phyloP scores from a whole-genome alignment of 2,329 filamentous ascomycete genomes.

The Onygena corvina region DNA sequence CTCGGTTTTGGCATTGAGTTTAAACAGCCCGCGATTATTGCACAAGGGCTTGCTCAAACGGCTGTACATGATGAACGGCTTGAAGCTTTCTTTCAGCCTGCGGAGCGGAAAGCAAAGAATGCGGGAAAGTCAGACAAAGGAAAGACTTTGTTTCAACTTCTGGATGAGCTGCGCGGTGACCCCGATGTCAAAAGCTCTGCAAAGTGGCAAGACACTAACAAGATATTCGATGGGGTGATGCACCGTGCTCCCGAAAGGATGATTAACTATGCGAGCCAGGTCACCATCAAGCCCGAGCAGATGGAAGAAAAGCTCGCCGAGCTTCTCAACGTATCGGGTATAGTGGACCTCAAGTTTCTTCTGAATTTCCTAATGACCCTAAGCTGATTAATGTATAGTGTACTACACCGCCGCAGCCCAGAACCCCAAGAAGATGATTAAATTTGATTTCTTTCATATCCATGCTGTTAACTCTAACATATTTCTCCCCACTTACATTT shows the following conservation, averaged over 20 bases:
- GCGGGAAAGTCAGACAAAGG: constrained; percentile 21
- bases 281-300: constrained; percentile 44
- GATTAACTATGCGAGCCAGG: constrained; percentile 48
- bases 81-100: constrained; percentile 39
- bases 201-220: constrained; percentile 46
- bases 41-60: constrained; percentile 65
- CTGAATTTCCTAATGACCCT: not conserved
- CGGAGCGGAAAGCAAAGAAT: constrained; percentile 26
- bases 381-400: constrained; percentile 21
- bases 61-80: constrained; percentile 53
- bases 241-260: constrained; percentile 52
- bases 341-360: not conserved
- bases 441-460: constrained; percentile 74
- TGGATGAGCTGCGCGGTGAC: constrained; percentile 48
- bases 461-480: constrained; percentile 69
- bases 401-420: constrained; percentile 53
- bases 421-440: constrained; percentile 51
- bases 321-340: constrained; percentile 56
- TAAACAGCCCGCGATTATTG: constrained; percentile 65
- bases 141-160: constrained; percentile 45
- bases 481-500: constrained; percentile 55
- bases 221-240: constrained; percentile 58
- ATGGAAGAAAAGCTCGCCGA: constrained; percentile 48
- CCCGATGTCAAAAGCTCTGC: constrained; percentile 45
- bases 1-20: constrained; percentile 78